Conservation (phyloP, 1,284 basidiomycete species). For the Irpex rosettiformis region DNA sequence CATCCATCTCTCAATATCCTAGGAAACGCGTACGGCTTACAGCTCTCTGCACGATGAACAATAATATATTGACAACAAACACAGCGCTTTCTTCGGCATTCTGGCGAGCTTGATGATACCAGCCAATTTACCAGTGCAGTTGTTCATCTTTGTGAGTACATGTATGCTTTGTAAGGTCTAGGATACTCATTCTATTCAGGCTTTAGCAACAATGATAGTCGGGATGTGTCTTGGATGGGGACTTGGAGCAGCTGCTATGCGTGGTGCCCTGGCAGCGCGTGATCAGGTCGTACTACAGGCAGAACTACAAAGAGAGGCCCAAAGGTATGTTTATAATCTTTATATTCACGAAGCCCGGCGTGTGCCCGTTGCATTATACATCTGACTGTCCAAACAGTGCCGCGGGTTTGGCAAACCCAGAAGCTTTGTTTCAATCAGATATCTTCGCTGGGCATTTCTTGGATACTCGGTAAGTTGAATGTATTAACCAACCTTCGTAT, state of each 20-base stretch:
- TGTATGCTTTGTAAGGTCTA: neutral
- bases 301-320: constrained; percentile 43
- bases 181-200: constrained; percentile 23
- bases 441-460: constrained; percentile 69
- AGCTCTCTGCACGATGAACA: neutral
- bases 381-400: constrained; percentile 31
- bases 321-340: constrained; percentile 35
- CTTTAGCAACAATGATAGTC: constrained; percentile 44
- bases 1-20: constrained; percentile 26
- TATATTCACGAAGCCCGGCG: neutral
- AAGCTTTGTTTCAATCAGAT: constrained; percentile 43
- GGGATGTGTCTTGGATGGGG: constrained; percentile 76
- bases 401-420: constrained; percentile 43
- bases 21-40: constrained; percentile 30
- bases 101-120: constrained; percentile 33
- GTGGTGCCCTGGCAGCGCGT: constrained; percentile 55
- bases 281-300: constrained; percentile 45
- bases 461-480: constrained; percentile 45
- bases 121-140: constrained; percentile 34
- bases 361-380: too few relatives aligned
- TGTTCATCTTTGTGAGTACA: constrained; percentile 34
- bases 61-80: neutral
- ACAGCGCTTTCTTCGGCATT: constrained; percentile 34
- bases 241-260: constrained; percentile 71
- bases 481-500: neutral